phyloP scores from a whole-genome alignment of 2,329 filamentous ascomycete genomes.

The Aureobasidium sp. region DNA sequence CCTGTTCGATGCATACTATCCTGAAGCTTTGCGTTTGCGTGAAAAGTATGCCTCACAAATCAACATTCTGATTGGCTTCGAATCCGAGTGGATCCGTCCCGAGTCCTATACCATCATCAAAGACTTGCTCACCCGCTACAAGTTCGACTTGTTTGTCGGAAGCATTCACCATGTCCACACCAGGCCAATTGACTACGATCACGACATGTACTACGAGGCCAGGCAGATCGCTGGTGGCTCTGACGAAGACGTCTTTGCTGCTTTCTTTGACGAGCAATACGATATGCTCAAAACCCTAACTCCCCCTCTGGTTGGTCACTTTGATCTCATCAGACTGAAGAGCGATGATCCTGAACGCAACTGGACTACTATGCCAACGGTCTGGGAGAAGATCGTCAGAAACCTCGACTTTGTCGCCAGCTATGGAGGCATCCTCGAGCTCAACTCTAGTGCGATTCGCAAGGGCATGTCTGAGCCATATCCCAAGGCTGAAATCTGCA shows the following conservation, averaged over 20 bases:
- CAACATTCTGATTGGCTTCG: conserved; percentile 78
- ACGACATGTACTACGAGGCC: conserved; percentile 56
- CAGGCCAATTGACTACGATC: conserved; percentile 83
- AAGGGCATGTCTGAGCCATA: conserved; percentile 92
- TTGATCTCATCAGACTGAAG: conserved; percentile 81
- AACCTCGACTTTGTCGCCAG: conserved; percentile 63
- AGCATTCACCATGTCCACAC: conserved; percentile 84
- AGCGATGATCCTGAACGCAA: conserved; percentile 59
- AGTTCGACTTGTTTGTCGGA: conserved; percentile 84
- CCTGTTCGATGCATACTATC: conserved; percentile 63
- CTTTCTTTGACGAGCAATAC: conserved; percentile 82
- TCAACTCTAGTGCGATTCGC: conserved; percentile 78
- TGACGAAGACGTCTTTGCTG: conserved; percentile 67
- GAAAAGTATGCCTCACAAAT: conserved; percentile 62
- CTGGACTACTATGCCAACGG: conserved; percentile 39
- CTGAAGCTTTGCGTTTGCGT: conserved; percentile 66
- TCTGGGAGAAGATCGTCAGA: conserved; percentile 66
- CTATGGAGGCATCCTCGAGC: conserved; percentile 78
- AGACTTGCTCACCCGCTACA: conserved; percentile 49
- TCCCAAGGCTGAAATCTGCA: conserved; percentile 68
- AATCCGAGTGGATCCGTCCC: conserved; percentile 83
- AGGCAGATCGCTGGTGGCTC: conserved; percentile 48
- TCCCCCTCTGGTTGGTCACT: conserved; percentile 82
- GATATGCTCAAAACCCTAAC: conserved; percentile 66
- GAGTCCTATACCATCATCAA: conserved; percentile 53